Conservation (phyloP, 352 stramenopile genomes). For the Phytophthora ohioensis region DNA sequence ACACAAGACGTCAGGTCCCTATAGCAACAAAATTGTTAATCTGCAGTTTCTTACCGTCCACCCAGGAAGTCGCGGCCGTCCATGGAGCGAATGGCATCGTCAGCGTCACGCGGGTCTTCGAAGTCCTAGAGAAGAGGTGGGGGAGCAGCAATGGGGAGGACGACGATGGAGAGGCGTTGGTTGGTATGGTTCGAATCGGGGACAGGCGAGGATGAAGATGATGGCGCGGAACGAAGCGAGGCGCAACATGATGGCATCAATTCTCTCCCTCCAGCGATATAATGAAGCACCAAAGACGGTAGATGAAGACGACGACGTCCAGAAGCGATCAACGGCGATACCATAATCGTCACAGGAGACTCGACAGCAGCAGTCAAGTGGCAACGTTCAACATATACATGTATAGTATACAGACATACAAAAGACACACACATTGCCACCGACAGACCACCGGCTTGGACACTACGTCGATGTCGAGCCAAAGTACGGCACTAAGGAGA, state of each 20-base stretch:
- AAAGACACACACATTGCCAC: constrained; percentile 32
- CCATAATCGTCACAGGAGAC: constrained; percentile 15
- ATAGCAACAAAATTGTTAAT: neutral
- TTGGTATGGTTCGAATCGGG: constrained; percentile 42
- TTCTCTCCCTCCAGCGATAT: constrained; percentile 30
- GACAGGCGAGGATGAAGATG: constrained; percentile 36
- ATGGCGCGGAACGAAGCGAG: constrained; percentile 22
- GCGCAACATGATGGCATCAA: constrained; percentile 55
- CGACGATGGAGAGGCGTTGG: constrained; percentile 62
- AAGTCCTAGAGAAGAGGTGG: constrained; percentile 85
- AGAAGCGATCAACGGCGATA: constrained; percentile 8
- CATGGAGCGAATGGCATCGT: constrained; percentile 89
- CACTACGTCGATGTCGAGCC: neutral
- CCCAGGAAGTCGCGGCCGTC: constrained; percentile 88
- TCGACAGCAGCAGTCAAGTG: constrained; percentile 11
- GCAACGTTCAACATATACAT: constrained; percentile 18
- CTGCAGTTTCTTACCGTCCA: constrained; percentile 58
- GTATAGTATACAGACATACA: constrained; percentile 27
- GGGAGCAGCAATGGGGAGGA: constrained; percentile 59
- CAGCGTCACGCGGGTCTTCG: constrained; percentile 88
- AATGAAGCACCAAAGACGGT: constrained; percentile 19
- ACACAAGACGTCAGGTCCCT: constrained; percentile 6
- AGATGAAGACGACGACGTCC: constrained; percentile 6
- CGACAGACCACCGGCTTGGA: constrained; percentile 16
- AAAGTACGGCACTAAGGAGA: neutral